Conservation (phyloP, 139 green algal genomes). For the Haematococcus lacustris region DNA sequence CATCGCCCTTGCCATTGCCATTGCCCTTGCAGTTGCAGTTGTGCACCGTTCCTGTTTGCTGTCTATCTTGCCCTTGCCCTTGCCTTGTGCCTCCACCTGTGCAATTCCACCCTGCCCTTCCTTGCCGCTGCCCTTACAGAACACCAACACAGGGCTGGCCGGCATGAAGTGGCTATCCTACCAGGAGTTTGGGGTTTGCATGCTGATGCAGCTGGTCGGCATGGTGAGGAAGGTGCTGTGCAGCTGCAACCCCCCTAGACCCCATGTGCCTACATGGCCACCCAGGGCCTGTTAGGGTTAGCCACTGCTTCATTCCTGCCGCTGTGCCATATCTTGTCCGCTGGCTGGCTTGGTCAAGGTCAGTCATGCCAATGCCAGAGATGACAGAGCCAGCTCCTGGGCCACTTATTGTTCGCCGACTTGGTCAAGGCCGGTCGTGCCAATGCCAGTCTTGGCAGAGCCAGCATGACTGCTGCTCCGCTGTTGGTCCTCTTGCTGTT, state of each 20-base stretch:
- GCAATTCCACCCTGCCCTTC: background rate
- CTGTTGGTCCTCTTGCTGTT: no score
- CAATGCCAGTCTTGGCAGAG: no score
- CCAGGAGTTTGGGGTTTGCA: background rate
- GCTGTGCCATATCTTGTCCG: no score
- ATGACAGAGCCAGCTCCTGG: no score
- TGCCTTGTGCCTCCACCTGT: background rate
- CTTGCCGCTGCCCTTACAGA: background rate
- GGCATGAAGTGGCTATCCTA: background rate
- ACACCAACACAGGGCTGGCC: background rate
- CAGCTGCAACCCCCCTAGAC: background rate
- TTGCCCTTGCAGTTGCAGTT: no score
- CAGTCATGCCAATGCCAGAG: no score
- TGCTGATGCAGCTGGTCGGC: constrained; percentile 3
- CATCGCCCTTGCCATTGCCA: no score
- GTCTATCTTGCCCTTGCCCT: background rate
- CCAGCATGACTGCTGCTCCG: no score
- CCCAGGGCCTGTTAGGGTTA: background rate
- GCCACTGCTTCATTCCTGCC: background rate
- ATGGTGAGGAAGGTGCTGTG: background rate
- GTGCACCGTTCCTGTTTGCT: background rate
- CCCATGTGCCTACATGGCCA: background rate
- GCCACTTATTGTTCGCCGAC: no score
- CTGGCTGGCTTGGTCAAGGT: no score
- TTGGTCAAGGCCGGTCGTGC: no score